phyloP scores from a whole-genome alignment of 768 basidiomycete genomes.

The Exidia glandulosa region DNA sequence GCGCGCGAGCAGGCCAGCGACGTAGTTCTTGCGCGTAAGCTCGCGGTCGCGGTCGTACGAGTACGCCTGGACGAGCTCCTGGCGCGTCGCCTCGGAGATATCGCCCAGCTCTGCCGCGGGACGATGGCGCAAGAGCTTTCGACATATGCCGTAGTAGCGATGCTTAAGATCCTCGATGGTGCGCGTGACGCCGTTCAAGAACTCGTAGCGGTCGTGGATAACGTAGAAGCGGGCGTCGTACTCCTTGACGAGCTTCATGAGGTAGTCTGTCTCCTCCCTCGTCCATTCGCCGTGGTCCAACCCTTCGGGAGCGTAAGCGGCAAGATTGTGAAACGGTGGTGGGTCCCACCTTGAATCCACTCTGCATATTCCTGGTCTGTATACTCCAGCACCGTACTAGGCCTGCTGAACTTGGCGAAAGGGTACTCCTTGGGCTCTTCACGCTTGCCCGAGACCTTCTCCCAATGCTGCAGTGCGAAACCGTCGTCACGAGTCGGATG shows the following conservation, averaged over 20 bases:
- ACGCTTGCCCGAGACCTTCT: constrained; percentile 42
- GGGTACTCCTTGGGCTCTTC: constrained; percentile 44
- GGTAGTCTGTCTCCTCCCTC: constrained; percentile 87
- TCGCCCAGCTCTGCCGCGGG: not conserved
- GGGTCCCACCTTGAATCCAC: constrained; percentile 55
- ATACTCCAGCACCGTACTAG: constrained; percentile 55
- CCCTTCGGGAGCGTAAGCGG: not conserved
- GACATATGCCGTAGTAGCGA: constrained; percentile 84
- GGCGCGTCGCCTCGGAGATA: not conserved
- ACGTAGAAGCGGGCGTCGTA: constrained; percentile 88
- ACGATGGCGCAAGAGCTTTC: constrained; percentile 76
- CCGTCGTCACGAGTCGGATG: constrained; percentile 59
- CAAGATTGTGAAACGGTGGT: not conserved
- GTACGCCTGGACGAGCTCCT: constrained; percentile 13
- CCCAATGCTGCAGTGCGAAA: constrained; percentile 77
- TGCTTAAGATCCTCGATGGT: constrained; percentile 89
- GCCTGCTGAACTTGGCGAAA: constrained; percentile 76
- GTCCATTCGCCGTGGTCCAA: constrained; percentile 60
- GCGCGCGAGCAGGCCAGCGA: constrained; percentile 78
- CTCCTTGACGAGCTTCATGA: constrained; percentile 67
- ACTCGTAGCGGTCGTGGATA: constrained; percentile 83
- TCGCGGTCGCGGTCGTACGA: constrained; percentile 67
- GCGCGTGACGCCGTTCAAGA: constrained; percentile 38
- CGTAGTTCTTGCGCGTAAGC: constrained; percentile 75
- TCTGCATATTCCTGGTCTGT: constrained; percentile 79